phyloP scores from a whole-genome alignment of 2,329 filamentous ascomycete species.

The Chaetomium strumarium region DNA sequence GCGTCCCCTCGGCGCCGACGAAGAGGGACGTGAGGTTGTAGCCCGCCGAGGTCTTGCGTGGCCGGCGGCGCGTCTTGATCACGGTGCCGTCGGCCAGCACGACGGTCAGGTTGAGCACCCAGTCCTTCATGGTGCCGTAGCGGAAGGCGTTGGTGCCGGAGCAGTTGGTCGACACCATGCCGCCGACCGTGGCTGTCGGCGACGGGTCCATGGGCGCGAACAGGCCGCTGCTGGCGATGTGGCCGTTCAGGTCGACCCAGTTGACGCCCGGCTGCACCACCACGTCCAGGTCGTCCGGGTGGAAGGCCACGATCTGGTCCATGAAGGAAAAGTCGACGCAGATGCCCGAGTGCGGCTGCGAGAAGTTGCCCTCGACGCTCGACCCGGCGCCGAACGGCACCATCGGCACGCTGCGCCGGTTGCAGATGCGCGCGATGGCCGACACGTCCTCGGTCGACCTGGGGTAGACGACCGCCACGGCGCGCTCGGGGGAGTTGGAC shows the following conservation, averaged over 20 bases:
- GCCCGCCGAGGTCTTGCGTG: constrained; percentile 63
- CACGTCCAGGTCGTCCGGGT: constrained; percentile 65
- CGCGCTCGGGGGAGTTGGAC: constrained; percentile 57
- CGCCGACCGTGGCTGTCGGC: constrained; percentile 78
- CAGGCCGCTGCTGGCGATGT: constrained; percentile 59
- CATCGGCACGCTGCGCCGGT: constrained; percentile 60
- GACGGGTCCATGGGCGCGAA: constrained; percentile 85
- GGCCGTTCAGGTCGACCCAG: constrained; percentile 72
- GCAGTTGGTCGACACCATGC: constrained; percentile 64
- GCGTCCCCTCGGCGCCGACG: constrained; percentile 64
- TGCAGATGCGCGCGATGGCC: constrained; percentile 55
- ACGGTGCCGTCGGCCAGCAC: constrained; percentile 73
- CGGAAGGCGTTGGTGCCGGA: constrained; percentile 75
- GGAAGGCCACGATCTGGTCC: constrained; percentile 58
- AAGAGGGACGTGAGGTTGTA: constrained; percentile 67
- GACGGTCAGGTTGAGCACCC: constrained; percentile 75
- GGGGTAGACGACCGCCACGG: constrained; percentile 61
- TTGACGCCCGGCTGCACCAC: constrained; percentile 69
- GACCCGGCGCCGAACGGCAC: constrained; percentile 68
- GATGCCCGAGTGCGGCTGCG: constrained; percentile 60
- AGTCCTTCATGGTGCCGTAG: constrained; percentile 85
- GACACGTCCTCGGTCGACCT: constrained; percentile 59
- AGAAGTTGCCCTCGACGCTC: constrained; percentile 66
- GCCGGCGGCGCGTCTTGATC: constrained; percentile 62
- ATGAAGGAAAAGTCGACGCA: constrained; percentile 65